A percentile compares a stretch with the other conserved stretches of the same genome.
Evolutionary conservation across 257 asterid genomes (phyloP).

Genomic region (Solanum okadae): DNA sequence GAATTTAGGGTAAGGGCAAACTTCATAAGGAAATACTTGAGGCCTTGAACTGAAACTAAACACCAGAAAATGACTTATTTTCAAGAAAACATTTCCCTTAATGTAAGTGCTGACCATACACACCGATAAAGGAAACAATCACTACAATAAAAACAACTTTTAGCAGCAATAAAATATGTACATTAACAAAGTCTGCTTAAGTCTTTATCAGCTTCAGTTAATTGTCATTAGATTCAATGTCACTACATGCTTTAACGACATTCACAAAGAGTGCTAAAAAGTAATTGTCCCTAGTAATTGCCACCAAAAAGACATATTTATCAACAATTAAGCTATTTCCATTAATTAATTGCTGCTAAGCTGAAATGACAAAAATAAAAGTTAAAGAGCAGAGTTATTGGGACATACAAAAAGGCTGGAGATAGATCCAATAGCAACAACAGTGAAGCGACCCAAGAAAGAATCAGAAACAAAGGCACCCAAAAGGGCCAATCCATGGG

Average conservation of each 20-base stretch:
- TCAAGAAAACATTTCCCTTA: not conserved
- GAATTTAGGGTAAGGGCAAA: not conserved
- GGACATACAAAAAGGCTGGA: not conserved
- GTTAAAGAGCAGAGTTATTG: not conserved
- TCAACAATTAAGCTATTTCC: too few relatives aligned
- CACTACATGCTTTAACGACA: too few relatives aligned
- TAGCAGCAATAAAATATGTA: too few relatives aligned
- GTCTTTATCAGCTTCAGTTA: too few relatives aligned
- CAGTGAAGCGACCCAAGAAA: not conserved
- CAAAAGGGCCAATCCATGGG: constrained; percentile 1
- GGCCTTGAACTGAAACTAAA: not conserved
- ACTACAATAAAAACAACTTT: too few relatives aligned
- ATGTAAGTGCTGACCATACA: not conserved
- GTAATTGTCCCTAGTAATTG: too few relatives aligned
- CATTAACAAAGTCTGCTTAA: too few relatives aligned
- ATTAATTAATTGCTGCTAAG: too few relatives aligned
- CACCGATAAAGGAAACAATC: not conserved
- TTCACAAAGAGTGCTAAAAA: too few relatives aligned
- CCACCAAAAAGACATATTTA: too few relatives aligned
- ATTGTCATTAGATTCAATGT: too few relatives aligned
- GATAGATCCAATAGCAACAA: not conserved
- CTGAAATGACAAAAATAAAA: not conserved
- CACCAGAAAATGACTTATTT: not conserved
- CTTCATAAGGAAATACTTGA: not conserved
- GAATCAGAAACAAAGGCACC: constrained; percentile 1